Percentiles rank a stretch among this genome's conserved stretches.
Evolutionary conservation across 179 eudicot genomes (phyloP).

Genomic region (Patellifolia procumbens): DNA sequence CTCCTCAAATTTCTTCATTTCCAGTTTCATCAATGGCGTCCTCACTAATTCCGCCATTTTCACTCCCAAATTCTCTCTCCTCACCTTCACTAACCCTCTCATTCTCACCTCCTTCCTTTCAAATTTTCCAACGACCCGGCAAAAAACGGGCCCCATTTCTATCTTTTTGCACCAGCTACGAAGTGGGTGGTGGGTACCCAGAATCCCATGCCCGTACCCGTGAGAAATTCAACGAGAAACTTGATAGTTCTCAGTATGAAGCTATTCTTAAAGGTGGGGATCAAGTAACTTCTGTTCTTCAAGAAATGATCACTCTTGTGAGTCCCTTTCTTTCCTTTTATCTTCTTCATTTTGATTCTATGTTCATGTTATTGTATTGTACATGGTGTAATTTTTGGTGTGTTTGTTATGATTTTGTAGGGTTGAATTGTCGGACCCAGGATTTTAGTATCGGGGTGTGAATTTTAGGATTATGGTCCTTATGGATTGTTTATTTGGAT

Average conservation of each 20-base stretch:
- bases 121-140: neutral
- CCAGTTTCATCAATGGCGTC: conserved; percentile 27
- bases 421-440: no score
- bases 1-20: neutral
- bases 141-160: conserved; percentile 10
- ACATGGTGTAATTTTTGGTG: neutral
- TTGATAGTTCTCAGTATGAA: conserved; percentile 54
- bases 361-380: no score
- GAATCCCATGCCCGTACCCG: conserved; percentile 24
- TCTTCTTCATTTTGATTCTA: neutral
- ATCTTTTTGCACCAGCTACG: conserved; percentile 46
- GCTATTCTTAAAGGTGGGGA: conserved; percentile 88
- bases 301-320: conserved; percentile 85
- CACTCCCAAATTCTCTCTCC: conserved; percentile 24
- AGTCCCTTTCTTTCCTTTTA: conserved; percentile 12
- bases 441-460: no score
- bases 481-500: no score
- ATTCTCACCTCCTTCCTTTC: neutral
- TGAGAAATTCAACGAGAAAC: conserved; percentile 30
- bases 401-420: neutral
- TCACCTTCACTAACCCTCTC: conserved; percentile 9
- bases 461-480: no score
- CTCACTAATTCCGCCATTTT: conserved; percentile 5
- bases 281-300: conserved; percentile 84
- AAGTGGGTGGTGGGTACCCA: conserved; percentile 67